Conservation (phyloP, 2,329 filamentous ascomycete genomes). For the Cordyceps tenuipes region DNA sequence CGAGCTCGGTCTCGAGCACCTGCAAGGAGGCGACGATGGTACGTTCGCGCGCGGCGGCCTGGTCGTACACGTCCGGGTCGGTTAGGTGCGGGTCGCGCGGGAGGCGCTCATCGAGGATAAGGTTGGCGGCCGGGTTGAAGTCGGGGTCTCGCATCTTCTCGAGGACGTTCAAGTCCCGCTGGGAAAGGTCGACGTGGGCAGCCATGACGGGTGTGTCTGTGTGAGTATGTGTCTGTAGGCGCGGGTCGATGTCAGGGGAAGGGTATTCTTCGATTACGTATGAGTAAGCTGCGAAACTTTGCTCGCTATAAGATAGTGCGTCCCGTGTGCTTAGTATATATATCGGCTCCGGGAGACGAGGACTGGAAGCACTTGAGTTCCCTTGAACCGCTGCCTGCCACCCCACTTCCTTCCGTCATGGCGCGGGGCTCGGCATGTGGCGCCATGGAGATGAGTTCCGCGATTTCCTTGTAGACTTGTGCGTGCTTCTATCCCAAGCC, state of each 20-base stretch:
- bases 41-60: constrained; percentile 42
- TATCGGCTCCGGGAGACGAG: not conserved
- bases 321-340: not conserved
- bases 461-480: not conserved
- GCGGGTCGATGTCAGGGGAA: not conserved
- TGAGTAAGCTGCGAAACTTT: not conserved
- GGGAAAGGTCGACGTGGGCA: constrained; percentile 39
- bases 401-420: constrained; percentile 6
- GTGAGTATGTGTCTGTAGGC: not conserved
- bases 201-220: constrained; percentile 30
- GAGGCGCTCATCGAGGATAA: constrained; percentile 45
- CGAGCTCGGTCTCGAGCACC: constrained; percentile 44
- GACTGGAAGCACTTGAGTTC: not conserved
- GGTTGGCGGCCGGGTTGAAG: constrained; percentile 44
- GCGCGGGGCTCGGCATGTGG: not conserved
- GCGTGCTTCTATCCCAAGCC: not conserved
- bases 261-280: not conserved
- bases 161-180: constrained; percentile 52
- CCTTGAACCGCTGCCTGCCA: not conserved
- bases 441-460: not conserved
- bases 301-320: not conserved
- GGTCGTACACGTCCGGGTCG: constrained; percentile 42
- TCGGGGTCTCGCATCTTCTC: constrained; percentile 62
- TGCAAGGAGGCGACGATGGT: constrained; percentile 48
- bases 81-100: constrained; percentile 51